phyloP scores from a whole-genome alignment of 805 yeast genomes.

The Pichia manshurica region DNA sequence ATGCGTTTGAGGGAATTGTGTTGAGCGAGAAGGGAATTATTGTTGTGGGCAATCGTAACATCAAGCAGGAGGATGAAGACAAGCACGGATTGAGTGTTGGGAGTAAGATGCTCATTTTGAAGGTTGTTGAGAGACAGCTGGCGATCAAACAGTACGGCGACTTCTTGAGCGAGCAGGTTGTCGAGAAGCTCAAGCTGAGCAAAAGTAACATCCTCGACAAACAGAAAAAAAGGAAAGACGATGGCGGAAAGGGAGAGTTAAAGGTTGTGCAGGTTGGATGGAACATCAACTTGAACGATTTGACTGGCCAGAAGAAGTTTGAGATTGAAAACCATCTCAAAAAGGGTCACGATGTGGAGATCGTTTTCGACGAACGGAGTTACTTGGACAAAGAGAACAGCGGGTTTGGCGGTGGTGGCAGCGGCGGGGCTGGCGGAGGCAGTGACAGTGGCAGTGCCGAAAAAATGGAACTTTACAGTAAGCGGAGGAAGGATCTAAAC shows the following conservation, averaged over 20 bases:
- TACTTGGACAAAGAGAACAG: constrained; percentile 19
- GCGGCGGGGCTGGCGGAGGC: neutral
- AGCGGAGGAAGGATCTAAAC: constrained; percentile 15
- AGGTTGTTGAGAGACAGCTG: constrained; percentile 19
- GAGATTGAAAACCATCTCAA: constrained; percentile 42
- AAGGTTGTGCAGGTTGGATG: constrained; percentile 49
- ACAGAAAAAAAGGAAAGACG: constrained; percentile 11
- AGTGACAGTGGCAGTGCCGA: neutral
- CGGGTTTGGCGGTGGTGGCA: neutral
- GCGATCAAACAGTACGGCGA: constrained; percentile 28
- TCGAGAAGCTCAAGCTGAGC: constrained; percentile 13
- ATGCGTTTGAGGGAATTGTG: constrained; percentile 17
- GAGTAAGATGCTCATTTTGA: constrained; percentile 19
- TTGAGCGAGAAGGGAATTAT: constrained; percentile 24
- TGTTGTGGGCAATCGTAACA: constrained; percentile 18
- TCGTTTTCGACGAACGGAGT: constrained; percentile 37
- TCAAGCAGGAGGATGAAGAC: constrained; percentile 9
- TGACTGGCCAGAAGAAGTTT: constrained; percentile 45
- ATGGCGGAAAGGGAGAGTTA: constrained; percentile 4
- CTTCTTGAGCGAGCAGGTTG: constrained; percentile 20
- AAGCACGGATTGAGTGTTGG: constrained; percentile 1
- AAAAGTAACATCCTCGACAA: constrained; percentile 15
- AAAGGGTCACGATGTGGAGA: constrained; percentile 38
- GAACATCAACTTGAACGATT: constrained; percentile 50
- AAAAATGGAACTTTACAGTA: neutral